A percentile compares a stretch with the other conserved stretches of the same genome.
Conservation (phyloP, 2,329 filamentous ascomycete genomes). For the Parastagonospora avenae region DNA sequence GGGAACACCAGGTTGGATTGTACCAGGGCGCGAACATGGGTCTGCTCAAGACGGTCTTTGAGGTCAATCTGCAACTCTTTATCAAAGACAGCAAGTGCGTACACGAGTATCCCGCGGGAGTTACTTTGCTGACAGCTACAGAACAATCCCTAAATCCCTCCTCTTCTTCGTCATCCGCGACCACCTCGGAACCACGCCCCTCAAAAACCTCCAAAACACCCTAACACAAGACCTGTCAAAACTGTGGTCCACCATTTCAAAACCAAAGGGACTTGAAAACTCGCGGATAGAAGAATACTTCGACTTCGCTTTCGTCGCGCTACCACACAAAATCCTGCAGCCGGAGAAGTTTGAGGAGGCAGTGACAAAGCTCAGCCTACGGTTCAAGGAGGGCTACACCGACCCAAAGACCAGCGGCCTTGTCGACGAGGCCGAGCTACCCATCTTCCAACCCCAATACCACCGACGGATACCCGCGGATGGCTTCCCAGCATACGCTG, state of each 20-base stretch:
- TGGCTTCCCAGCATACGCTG: constrained; percentile 92
- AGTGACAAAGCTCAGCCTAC: constrained; percentile 75
- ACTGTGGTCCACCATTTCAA: constrained; percentile 92
- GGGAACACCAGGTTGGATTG: constrained; percentile 97
- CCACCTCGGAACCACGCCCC: constrained; percentile 88
- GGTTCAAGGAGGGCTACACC: constrained; percentile 82
- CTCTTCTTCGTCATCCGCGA: constrained; percentile 99
- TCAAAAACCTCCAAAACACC: constrained; percentile 88
- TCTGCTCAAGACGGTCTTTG: constrained; percentile 95
- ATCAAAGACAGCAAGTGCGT: constrained; percentile 90
- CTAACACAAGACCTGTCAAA: constrained; percentile 87
- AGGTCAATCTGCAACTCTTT: constrained; percentile 97
- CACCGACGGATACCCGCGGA: constrained; percentile 95
- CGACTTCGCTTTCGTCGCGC: constrained; percentile 93
- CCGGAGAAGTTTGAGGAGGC: constrained; percentile 87
- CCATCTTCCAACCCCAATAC: constrained; percentile 90
- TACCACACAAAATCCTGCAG: constrained; percentile 96
- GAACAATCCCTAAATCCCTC: constrained; percentile 84
- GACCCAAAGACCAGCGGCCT: constrained; percentile 66
- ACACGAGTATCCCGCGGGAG: not conserved
- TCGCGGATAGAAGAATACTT: constrained; percentile 97
- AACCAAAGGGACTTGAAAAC: constrained; percentile 84
- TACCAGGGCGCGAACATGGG: constrained; percentile 99
- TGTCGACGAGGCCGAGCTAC: constrained; percentile 73
- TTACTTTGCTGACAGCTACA: constrained; percentile 47